Percentiles rank a stretch among this genome's conserved stretches.
Conservation (phyloP, 2,329 filamentous ascomycete species). For the Massarina eburnea region DNA sequence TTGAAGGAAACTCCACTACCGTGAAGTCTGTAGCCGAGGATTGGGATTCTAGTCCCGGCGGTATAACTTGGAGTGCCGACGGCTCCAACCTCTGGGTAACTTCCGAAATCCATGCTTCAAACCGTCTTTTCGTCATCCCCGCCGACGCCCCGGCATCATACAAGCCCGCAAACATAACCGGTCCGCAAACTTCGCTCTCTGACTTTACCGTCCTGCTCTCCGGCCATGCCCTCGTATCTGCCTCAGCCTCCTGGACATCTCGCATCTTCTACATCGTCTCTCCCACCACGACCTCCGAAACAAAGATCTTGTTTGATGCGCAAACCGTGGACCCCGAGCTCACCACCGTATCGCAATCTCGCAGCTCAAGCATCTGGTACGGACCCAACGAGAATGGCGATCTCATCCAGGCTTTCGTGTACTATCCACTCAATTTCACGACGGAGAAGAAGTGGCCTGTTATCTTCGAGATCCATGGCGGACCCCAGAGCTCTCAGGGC, state of each 20-base stretch:
- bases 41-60: slow-evolving; percentile 37
- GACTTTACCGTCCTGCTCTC: slow-evolving; percentile 60
- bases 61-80: slow-evolving; percentile 32
- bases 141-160: slow-evolving; percentile 58
- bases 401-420: slow-evolving; percentile 65
- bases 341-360: slow-evolving; percentile 63
- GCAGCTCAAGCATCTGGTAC: slow-evolving; percentile 71
- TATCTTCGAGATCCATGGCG: slow-evolving; percentile 78
- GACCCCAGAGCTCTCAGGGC: slow-evolving; percentile 72
- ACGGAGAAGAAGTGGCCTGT: slow-evolving; percentile 73
- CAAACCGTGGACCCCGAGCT: slow-evolving; percentile 65
- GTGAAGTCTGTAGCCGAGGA: slow-evolving; percentile 32
- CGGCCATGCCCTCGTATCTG: slow-evolving; percentile 51
- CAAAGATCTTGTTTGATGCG: slow-evolving; percentile 57
- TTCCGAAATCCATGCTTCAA: slow-evolving; percentile 34
- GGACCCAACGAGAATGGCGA: slow-evolving; percentile 58
- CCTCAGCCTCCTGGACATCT: slow-evolving; percentile 34
- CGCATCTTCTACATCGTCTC: slow-evolving; percentile 35
- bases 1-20: slow-evolving; percentile 30
- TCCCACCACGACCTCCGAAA: slow-evolving; percentile 30
- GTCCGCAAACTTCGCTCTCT: slow-evolving; percentile 38
- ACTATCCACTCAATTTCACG: slow-evolving; percentile 67
- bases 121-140: slow-evolving; percentile 60
- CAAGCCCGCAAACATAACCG: slow-evolving; percentile 47
- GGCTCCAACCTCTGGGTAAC: slow-evolving; percentile 35